Percentiles rank a stretch among this genome's conserved stretches.
phyloP scores from a whole-genome alignment of 495 filamentous ascomycete species.

The Podospora conica region DNA sequence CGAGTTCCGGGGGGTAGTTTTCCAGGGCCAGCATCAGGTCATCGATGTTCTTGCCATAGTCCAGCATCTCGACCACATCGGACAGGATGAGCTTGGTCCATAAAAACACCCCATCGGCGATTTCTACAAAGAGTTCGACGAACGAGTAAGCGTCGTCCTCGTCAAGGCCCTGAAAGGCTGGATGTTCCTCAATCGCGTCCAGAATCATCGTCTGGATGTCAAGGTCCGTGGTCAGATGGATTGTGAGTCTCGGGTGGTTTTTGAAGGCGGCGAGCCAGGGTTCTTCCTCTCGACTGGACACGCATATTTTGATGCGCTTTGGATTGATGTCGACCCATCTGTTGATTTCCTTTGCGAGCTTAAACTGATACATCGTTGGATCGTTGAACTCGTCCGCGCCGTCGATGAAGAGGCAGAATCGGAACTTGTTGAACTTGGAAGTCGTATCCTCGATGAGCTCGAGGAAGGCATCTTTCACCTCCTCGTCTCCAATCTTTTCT shows the following conservation, averaged over 20 bases:
- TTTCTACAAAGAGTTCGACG: not conserved
- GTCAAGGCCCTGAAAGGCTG: not conserved
- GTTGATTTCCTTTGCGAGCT: not conserved
- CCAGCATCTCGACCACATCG: not conserved
- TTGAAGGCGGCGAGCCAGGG: not conserved
- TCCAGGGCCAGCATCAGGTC: not conserved
- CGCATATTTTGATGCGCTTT: not conserved
- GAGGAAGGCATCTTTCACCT: not conserved
- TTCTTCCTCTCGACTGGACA: not conserved
- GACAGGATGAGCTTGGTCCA: not conserved
- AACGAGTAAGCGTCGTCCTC: accelerated
- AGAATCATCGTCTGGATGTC: not conserved
- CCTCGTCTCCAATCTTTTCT: not conserved
- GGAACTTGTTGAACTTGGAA: not conserved
- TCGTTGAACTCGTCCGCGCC: not conserved
- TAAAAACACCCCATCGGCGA: not conserved
- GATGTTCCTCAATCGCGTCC: not conserved
- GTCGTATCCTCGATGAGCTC: not conserved
- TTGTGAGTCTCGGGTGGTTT: not conserved
- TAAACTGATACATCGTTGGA: not conserved
- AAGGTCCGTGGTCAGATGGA: not conserved
- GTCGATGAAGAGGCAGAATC: not conserved
- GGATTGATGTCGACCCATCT: not conserved
- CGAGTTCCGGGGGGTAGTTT: not conserved
- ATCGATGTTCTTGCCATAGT: not conserved